Conservation (phyloP, 305 asterid species). For the Fraxinus velutina region DNA sequence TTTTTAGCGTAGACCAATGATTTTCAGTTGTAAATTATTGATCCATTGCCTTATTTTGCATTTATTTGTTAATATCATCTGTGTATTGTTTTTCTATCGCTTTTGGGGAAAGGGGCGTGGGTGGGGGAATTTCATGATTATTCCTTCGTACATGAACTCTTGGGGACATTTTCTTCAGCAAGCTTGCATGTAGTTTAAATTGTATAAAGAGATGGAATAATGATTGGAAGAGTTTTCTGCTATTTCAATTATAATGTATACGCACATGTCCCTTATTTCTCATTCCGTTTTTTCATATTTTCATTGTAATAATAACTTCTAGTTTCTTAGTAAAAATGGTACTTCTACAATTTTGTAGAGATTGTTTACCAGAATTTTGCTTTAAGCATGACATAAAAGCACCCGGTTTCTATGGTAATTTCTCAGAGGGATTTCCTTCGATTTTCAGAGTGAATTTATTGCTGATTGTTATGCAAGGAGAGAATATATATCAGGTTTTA, state of each 20-base stretch:
- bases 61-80: not conserved
- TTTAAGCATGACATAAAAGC: not conserved
- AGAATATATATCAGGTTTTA: slow-evolving; percentile 85
- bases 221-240: not conserved
- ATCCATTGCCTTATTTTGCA: not conserved
- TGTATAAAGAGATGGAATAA: not conserved
- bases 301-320: not conserved
- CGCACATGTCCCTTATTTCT: not conserved
- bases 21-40: not conserved
- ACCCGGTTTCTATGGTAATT: slow-evolving; percentile 6
- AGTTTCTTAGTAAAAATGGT: not conserved
- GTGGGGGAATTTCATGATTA: not conserved
- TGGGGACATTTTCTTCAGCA: not conserved
- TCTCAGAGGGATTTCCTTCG: slow-evolving; percentile 16
- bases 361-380: not conserved
- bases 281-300: not conserved
- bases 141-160: not conserved
- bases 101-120: not conserved
- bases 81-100: not conserved
- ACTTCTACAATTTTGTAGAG: not conserved
- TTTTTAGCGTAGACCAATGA: not conserved
- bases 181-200: not conserved
- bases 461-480: slow-evolving; percentile 93
- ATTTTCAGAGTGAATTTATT: slow-evolving; percentile 84
- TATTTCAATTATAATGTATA: not conserved